Base-by-base conservation (phyloP, 257 asterid genomes). In the Plantago major region DNA sequence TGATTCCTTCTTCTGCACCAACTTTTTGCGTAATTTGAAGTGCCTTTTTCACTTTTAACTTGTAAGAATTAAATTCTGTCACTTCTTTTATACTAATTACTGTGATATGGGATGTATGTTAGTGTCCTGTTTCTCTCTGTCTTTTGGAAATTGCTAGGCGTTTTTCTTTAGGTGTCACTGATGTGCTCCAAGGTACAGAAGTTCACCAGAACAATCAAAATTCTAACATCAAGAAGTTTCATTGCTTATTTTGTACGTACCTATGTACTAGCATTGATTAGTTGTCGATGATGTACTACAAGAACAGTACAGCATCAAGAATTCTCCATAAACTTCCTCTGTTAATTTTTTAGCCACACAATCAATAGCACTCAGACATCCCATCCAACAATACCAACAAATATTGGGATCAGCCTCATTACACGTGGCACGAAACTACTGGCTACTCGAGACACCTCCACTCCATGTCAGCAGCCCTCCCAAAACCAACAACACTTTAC, bases 321-420 rank as follows among this genome's bases (percentile, higher is more conserved):
- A 14, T 48, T 28, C 42, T 56, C 61, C n/a, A 40, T 30, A n/a
- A 44, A 54, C 58, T 68, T 65, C 46, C 62, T 37, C 13, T 10
- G 51, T 49, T 18, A 46, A 67, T 61, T 76, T 49, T 73, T 72
- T 75, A 72, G 71, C 95, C 96, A 89, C 86, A 78, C 76, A 73
- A 63, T 62, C 63, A 52, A 61, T 19, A 55, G 51, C 49, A 59
- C 33, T 12, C 63, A 55, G 53, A 46, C 48, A 43, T 60, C 60
- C 14, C 58, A 45, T 63, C 14, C 40, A 64, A 33, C 40, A 33
- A 33, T 7, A 33, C 40, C 26, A 22, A 51, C 67, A 60, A 66
- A 9, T 67, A 58, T 55, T 71, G 52, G 52, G 78, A 67, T 71
- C 71, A 74, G 42, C 71, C 76, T 76, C 70, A 47, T 54, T 61